Conservation (phyloP, 768 basidiomycete species). For the Fomitopsis pulvina region DNA sequence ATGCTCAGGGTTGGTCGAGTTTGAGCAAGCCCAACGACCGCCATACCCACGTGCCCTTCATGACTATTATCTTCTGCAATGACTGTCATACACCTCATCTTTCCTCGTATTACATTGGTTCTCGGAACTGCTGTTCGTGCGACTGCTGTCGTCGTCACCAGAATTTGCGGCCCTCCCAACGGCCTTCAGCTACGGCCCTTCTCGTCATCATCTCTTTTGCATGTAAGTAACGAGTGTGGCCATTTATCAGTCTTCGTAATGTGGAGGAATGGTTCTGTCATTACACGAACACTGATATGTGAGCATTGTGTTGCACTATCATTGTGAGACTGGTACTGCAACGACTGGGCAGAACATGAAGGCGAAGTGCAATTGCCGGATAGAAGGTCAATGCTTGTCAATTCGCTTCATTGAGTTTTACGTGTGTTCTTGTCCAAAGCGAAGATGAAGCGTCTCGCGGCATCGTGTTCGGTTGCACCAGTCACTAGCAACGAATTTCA, state of each 20-base stretch:
- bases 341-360: too few relatives aligned
- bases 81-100: conserved; percentile 20
- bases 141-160: not conserved
- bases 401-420: too few relatives aligned
- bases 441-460: too few relatives aligned
- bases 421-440: too few relatives aligned
- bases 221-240: conserved; percentile 7
- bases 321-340: too few relatives aligned
- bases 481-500: too few relatives aligned
- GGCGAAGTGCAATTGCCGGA: too few relatives aligned
- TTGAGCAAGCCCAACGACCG: conserved; percentile 3
- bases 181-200: not conserved
- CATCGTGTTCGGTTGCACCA: too few relatives aligned
- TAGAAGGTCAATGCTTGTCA: too few relatives aligned
- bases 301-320: too few relatives aligned
- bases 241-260: conserved; percentile 2
- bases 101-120: conserved; percentile 18
- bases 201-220: conserved; percentile 2
- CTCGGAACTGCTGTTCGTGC: conserved; percentile 5
- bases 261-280: not conserved
- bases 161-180: conserved; percentile 1
- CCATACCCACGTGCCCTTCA: conserved; percentile 19
- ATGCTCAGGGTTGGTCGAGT: not conserved
- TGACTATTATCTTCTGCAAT: conserved; percentile 21
- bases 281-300: not conserved